A percentile compares a stretch with the other conserved stretches of the same genome.
phyloP scores from a whole-genome alignment of 2,329 filamentous ascomycete genomes.

The Fusarium dimerum region DNA sequence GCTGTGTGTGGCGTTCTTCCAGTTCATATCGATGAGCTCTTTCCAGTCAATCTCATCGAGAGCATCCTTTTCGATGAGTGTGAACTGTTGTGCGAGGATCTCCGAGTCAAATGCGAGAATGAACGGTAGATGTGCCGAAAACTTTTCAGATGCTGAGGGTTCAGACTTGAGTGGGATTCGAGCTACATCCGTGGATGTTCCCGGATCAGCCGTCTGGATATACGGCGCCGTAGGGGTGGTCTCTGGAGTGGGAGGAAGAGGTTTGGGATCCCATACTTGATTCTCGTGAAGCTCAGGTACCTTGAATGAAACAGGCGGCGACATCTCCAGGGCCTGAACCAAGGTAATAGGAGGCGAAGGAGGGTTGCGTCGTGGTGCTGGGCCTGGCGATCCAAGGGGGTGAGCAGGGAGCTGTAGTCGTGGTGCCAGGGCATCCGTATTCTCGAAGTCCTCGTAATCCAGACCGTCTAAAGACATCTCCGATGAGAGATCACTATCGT shows the following conservation, averaged over 20 bases:
- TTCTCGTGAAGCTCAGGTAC: conserved; percentile 27
- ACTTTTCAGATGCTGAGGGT: conserved; percentile 37
- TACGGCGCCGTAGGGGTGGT: conserved; percentile 47
- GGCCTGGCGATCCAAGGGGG: conserved; percentile 34
- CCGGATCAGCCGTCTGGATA: conserved; percentile 29
- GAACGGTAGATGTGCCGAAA: conserved; percentile 71
- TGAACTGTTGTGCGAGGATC: conserved; percentile 78
- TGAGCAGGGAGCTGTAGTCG: conserved; percentile 35
- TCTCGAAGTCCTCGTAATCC: conserved; percentile 44
- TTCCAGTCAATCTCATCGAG: conserved; percentile 88
- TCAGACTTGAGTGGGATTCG: conserved; percentile 37
- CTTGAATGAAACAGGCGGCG: conserved; percentile 23
- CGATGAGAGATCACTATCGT: conserved; percentile 63
- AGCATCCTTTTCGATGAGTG: conserved; percentile 82
- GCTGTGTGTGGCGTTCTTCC: conserved; percentile 69
- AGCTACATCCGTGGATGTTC: conserved; percentile 38
- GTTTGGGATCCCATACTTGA: conserved; percentile 27
- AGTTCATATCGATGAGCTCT: conserved; percentile 79
- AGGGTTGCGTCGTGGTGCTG: conserved; percentile 33
- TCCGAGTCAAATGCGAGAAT: conserved; percentile 80
- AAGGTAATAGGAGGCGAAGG: conserved; percentile 31
- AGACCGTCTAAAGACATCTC: conserved; percentile 58
- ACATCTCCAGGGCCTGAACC: conserved; percentile 30
- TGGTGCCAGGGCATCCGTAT: conserved; percentile 16
- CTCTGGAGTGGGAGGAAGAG: conserved; percentile 46